Base-by-base conservation (phyloP, 768 basidiomycete species). In the Lyophyllum shimeji region DNA sequence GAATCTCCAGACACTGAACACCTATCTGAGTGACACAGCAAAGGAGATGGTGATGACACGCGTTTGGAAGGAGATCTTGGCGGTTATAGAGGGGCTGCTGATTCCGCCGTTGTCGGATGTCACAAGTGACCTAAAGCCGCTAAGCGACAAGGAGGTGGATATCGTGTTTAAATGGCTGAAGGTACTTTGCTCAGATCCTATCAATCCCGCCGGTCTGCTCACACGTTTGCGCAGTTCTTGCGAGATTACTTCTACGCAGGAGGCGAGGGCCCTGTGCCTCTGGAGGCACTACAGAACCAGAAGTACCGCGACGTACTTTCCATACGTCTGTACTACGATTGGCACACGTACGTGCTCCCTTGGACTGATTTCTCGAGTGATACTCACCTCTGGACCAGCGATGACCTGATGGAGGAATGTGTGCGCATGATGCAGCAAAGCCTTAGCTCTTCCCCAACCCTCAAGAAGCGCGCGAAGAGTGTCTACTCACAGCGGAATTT, bases 131-230 rank as follows among this genome's bases (percentile, higher is more conserved):
- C 89, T 98, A 93, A 89, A 91, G 62, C 89, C 95, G 1, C 69
- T 99, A 67, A 87, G 81, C 24, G 97, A 98, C 65, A 95, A 96
- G 72, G 97, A 98, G 74, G 90, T 98, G 34, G 97, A 98, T 68
- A 89, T 98, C 56, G 96, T 95, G n/a, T 93, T 98, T 76, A 96
- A 95, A 69, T 98, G 97, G 93, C 70, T 98, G 52, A 95, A 95
- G 85, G 95, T 91, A 54, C 17, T 58, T 34, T 15, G 7, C 5
- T 37, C 31, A 7, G 37, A 12, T 21, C 47, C 29, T 27, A 5
- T n/a, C 13, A 8, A 42, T 24, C 37, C 2, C 44, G 25, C 55
- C 17, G 27, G 7, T 24, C 55, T 27, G 48, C 34, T 48, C 56
- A 33, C 56, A 7, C 44, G 15, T 12, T n/a, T 17, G 18, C 44